Conservation (phyloP, 1,284 basidiomycete species). For the Cryptococcus neoformans region DNA sequence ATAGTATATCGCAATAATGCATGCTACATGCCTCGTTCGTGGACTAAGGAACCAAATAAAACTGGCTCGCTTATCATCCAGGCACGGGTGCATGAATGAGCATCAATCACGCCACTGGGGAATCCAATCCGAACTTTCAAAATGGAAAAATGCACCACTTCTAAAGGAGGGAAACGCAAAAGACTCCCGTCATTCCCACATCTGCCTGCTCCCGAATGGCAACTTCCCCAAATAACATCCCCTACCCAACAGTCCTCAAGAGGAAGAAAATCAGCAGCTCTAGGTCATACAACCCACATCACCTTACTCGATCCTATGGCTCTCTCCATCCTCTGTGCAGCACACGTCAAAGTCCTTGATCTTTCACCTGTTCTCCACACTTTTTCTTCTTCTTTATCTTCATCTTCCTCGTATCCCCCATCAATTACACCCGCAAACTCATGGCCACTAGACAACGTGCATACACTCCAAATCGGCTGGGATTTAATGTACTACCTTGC, state of each 20-base stretch:
- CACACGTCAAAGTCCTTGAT: not conserved
- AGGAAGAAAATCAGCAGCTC: not conserved
- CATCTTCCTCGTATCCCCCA: no score
- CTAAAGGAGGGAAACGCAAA: not conserved
- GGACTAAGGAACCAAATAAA: no score
- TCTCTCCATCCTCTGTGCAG: not conserved
- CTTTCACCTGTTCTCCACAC: not conserved
- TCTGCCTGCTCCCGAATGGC: not conserved
- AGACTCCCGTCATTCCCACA: not conserved
- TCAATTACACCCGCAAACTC: not conserved
- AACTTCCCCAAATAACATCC: not conserved
- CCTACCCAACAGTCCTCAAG: not conserved
- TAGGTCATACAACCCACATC: not conserved
- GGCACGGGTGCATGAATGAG: no score
- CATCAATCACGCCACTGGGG: no score
- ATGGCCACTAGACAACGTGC: not conserved
- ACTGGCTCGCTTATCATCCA: no score
- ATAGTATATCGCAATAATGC: no score
- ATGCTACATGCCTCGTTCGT: no score
- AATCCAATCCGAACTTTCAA: no score
- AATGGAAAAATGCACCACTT: no score
- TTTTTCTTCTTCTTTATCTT: not conserved
- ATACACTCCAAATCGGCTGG: not conserved
- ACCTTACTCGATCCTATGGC: not conserved
- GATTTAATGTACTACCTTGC: not conserved